Evolutionary conservation across 345 rosid species (phyloP).

Genomic region (Euclidium syriacum): DNA sequence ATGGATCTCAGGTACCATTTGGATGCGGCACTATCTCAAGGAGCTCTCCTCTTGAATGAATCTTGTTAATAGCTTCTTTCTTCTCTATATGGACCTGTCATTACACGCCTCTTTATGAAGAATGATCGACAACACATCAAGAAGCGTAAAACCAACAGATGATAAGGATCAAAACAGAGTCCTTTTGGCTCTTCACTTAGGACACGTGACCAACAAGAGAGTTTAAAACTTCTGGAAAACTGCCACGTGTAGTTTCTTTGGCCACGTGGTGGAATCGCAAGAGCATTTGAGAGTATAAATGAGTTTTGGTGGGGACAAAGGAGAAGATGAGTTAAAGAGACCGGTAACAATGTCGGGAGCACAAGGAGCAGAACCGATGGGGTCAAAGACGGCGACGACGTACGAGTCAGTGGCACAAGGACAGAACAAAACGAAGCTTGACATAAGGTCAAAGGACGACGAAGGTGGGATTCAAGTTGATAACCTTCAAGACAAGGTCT

Average conservation of each 20-base stretch:
- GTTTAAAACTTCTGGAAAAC: background rate
- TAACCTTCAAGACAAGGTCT: conserved; percentile 40
- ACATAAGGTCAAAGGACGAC: conserved; percentile 40
- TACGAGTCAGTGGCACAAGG: conserved; percentile 47
- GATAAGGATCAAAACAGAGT: background rate
- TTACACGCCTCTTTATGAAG: conserved; percentile 16
- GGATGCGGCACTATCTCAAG: too few species aligned
- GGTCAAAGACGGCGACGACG: conserved; percentile 45
- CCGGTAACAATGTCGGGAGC: conserved; percentile 44
- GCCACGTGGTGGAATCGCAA: conserved; percentile 6
- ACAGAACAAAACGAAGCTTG: conserved; percentile 43
- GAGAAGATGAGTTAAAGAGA: background rate
- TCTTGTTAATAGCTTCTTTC: too few species aligned
- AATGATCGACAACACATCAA: conserved; percentile 18
- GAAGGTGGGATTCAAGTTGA: conserved; percentile 51
- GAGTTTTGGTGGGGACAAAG: background rate
- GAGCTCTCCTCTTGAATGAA: too few species aligned
- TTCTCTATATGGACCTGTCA: too few species aligned
- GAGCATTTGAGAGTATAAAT: background rate
- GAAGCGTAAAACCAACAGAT: conserved; percentile 3
- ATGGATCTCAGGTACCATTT: too few species aligned
- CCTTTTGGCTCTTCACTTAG: background rate
- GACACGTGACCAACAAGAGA: conserved; percentile 6
- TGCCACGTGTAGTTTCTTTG: conserved; percentile 5
- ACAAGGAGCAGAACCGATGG: conserved; percentile 64